These are phyloP conservation scores for Boletus speciosus DNA, from an alignment of 768 basidiomycete genomes.

Conservation along the genomic window DNA sequence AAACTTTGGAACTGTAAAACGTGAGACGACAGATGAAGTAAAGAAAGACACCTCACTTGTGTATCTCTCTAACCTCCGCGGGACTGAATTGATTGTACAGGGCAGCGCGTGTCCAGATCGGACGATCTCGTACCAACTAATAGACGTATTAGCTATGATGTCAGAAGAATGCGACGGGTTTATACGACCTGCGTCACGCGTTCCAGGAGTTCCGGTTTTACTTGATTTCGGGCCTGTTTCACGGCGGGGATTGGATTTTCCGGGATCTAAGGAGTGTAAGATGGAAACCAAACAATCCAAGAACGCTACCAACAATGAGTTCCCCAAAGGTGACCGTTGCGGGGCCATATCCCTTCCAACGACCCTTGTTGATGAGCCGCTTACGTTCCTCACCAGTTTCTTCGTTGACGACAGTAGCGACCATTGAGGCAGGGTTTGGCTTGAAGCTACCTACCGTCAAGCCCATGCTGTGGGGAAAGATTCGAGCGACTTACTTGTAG, in stretches of 20 bases:
- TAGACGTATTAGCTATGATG: slow-evolving; percentile 1
- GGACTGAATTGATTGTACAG: slow-evolving; percentile 77
- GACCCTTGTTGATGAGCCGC: slow-evolving; percentile 77
- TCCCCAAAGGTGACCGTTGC: slow-evolving; percentile 68
- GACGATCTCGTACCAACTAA: slow-evolving; percentile 72
- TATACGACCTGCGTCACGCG: slow-evolving; percentile 49
- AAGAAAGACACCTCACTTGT: slow-evolving; percentile 53
- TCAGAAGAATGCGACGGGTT: slow-evolving; percentile 1
- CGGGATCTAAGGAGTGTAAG: slow-evolving; percentile 48
- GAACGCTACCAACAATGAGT: slow-evolving; percentile 32
- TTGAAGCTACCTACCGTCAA: slow-evolving; percentile 54
- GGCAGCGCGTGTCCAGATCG: slow-evolving; percentile 87
- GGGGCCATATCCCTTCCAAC: slow-evolving; percentile 84
- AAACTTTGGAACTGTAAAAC: slow-evolving; percentile 63
- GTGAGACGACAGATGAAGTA: slow-evolving; percentile 1
- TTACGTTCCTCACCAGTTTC: slow-evolving; percentile 79
- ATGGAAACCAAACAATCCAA: not conserved
- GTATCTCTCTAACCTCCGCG: slow-evolving; percentile 64
- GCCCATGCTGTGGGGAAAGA: not conserved
- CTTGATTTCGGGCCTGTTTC: slow-evolving; percentile 53
- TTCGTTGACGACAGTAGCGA: slow-evolving; percentile 62
- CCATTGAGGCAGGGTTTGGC: slow-evolving; percentile 69
- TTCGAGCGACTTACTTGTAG: slow-evolving; percentile 58
- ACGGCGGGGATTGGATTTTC: slow-evolving; percentile 59
- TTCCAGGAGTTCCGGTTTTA: slow-evolving; percentile 52